Percentiles rank a stretch among this genome's conserved stretches.
Conservation (phyloP, 306 rosid species). For the Acacia confusa region DNA sequence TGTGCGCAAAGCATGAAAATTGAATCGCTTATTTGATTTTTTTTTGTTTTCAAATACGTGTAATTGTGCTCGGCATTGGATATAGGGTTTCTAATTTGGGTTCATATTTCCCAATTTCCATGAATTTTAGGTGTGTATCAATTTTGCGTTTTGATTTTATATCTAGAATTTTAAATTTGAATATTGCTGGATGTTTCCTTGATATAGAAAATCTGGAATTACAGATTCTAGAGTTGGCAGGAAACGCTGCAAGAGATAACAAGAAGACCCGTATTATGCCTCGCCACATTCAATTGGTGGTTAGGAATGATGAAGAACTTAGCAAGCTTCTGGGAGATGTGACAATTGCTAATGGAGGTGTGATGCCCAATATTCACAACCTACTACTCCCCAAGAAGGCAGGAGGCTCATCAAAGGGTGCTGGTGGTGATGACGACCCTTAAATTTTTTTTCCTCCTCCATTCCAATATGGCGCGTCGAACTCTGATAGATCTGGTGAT, state of each 20-base stretch:
- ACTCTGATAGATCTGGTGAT: conserved; percentile 76
- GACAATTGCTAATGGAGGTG: conserved; percentile 93
- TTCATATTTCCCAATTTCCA: not conserved
- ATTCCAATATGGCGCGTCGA: conserved; percentile 38
- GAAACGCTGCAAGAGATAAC: conserved; percentile 86
- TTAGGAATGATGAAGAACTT: conserved; percentile 83
- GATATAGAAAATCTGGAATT: not conserved
- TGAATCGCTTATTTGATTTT: rapidly evolving
- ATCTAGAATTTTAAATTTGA: not conserved
- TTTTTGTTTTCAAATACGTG: not conserved
- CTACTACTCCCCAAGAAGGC: conserved; percentile 78
- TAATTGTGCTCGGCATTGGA: not conserved
- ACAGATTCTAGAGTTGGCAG: conserved; percentile 80
- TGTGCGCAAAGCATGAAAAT: no score
- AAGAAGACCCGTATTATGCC: conserved; percentile 89
- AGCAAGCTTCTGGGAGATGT: conserved; percentile 90
- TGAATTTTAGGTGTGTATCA: not conserved
- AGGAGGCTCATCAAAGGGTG: conserved; percentile 59
- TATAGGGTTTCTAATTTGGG: conserved; percentile 37
- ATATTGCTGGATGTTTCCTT: not conserved
- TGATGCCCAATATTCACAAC: conserved; percentile 93
- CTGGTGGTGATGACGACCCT: conserved; percentile 63
- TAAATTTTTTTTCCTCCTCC: no score
- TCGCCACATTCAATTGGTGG: conserved; percentile 75
- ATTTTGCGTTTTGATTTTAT: not conserved